Base-by-base conservation (phyloP, 306 rosid genomes). In the Hippophae tibetana region DNA sequence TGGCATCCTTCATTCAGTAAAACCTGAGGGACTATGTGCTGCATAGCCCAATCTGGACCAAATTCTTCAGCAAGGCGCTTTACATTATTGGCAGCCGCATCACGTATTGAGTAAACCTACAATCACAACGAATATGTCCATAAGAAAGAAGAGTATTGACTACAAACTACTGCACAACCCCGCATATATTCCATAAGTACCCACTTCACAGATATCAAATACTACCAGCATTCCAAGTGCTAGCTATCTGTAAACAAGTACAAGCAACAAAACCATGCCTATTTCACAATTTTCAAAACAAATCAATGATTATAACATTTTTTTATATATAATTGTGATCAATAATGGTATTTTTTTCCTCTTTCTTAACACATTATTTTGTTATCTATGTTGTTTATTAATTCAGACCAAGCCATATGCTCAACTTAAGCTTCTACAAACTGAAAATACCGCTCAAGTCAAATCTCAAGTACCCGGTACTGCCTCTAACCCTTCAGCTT, bases 31-130 rank as follows among this genome's bases (percentile, higher is more conserved):
- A 93, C 69, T 69, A 93, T 93, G 64, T 93, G 96, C 81, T 93
- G 94, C 97, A 93, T 88, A 54, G 99, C 95, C 99, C 99, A 93
- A 25, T 86, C 99, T 18, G 97, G 97, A 42, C 99, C 94, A 72
- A 93, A 93, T 68, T 93, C 99, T 74, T 93, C 99, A 8, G 99
- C 97, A 57, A 93, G 99, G 45, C 97, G 99, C 79, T 93, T 93
- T 79, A 93, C 75, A 72, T 93, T 93, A 75, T 88, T 93, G 54
- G 99, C 95, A 79, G 97, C 99, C 47, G 97, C 99, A 75, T 93
- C 99, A 54, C 99, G 99, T 69, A 93, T 93, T 45, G 99, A 83
- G 83, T 86, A 87, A 67, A 93, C 99, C 99, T 93, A 65, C 72
- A 65, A 68, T 53, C 62, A 72, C 46, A 12, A 66, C 50, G 57